phyloP scores from a whole-genome alignment of 768 basidiomycete species.

The Lentinula lateritia region DNA sequence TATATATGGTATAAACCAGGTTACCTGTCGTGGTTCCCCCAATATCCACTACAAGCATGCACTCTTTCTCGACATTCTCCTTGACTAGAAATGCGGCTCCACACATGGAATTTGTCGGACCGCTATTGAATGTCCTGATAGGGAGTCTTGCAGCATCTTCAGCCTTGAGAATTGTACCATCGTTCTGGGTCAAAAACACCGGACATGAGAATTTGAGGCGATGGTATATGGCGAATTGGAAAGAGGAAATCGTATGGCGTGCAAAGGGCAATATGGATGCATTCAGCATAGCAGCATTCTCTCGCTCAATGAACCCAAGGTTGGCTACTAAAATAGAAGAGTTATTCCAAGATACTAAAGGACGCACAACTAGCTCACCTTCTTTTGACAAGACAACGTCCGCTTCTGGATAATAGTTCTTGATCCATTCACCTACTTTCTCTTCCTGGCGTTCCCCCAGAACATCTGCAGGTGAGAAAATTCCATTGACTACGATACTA shows the following conservation, averaged over 20 bases:
- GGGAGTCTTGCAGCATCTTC: conserved; percentile 43
- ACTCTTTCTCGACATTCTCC: conserved; percentile 25
- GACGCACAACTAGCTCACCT: conserved; percentile 10
- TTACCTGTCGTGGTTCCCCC: conserved; percentile 41
- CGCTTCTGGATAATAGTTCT: conserved; percentile 26
- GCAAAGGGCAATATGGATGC: conserved; percentile 53
- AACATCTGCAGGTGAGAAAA: conserved; percentile 44
- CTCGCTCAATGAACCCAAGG: conserved; percentile 49
- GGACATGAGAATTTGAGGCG: conserved; percentile 36
- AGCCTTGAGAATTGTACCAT: conserved; percentile 41
- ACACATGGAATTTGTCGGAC: conserved; percentile 61
- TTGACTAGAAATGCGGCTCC: conserved; percentile 51
- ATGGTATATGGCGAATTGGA: conserved; percentile 34
- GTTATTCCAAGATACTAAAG: background rate
- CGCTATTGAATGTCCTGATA: conserved; percentile 50
- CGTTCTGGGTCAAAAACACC: conserved; percentile 46
- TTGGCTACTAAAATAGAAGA: conserved; percentile 31
- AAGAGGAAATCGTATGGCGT: conserved; percentile 40
- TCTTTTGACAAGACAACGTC: conserved; percentile 42
- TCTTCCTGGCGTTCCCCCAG: conserved; percentile 39
- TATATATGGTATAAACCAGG: background rate
- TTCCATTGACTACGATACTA: conserved; percentile 38
- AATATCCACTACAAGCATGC: conserved; percentile 47
- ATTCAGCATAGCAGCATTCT: conserved; percentile 58
- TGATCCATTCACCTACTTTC: conserved; percentile 35